Conservation (phyloP, 2,329 filamentous ascomycete genomes). For the Paecilomyces dactylethromorphus region DNA sequence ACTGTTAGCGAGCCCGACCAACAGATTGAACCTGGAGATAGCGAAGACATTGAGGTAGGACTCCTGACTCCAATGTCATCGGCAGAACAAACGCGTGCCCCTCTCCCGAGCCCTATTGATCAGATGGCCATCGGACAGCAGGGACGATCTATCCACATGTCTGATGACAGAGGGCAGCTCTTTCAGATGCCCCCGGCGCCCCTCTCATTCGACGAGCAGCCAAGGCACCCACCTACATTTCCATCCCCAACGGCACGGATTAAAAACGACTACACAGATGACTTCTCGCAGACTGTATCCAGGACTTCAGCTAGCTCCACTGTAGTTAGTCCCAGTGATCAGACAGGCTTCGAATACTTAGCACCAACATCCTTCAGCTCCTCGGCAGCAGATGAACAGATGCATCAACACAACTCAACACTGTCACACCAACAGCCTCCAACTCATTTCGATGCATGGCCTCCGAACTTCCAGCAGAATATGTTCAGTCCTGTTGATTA, state of each 20-base stretch:
- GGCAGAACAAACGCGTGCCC: conserved; percentile 13
- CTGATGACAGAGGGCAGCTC: conserved; percentile 9
- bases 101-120: conserved; percentile 20
- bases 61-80: conserved; percentile 19
- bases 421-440: conserved; percentile 15
- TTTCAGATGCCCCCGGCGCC: conserved; percentile 23
- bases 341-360: conserved; percentile 24
- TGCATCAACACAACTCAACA: conserved; percentile 12
- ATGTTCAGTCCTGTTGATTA: conserved; percentile 28
- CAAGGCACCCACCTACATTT: conserved; percentile 15
- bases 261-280: conserved; percentile 19
- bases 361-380: conserved; percentile 15
- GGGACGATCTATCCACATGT: conserved; percentile 14
- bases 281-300: conserved; percentile 20
- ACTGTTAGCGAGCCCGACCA: conserved; percentile 17
- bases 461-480: conserved; percentile 24
- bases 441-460: conserved; percentile 23
- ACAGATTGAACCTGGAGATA: conserved; percentile 15
- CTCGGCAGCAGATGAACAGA: conserved; percentile 15
- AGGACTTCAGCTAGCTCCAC: conserved; percentile 18
- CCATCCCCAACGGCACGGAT: conserved; percentile 3
- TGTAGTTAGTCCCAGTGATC: conserved; percentile 24
- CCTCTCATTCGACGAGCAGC: conserved; percentile 18
- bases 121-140: conserved; percentile 11
- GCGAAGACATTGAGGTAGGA: conserved; percentile 20